Evolutionary conservation across 2,329 filamentous ascomycete genomes (phyloP).

Genomic region (Macrophomina pseudophaseolina): DNA sequence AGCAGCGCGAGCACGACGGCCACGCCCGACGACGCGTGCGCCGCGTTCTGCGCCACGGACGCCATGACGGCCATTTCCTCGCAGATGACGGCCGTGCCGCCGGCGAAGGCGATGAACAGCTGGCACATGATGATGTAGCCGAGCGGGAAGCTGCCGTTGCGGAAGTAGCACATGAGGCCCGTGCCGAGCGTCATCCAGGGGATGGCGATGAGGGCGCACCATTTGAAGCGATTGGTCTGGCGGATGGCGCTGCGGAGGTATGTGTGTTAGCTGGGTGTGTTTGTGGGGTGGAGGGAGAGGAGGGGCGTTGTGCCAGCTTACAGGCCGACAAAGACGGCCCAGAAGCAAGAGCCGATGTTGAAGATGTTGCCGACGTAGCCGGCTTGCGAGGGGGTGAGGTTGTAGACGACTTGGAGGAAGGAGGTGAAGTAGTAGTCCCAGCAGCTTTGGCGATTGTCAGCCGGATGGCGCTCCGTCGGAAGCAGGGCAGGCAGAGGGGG

Average conservation of each 20-base stretch:
- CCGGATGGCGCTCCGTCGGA: no score
- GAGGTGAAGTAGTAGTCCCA: conserved; percentile 45
- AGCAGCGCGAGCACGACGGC: conserved; percentile 67
- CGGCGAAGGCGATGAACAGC: conserved; percentile 39
- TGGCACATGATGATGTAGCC: conserved; percentile 43
- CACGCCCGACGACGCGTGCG: conserved; percentile 49
- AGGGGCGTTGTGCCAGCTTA: not conserved
- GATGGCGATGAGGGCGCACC: conserved; percentile 28
- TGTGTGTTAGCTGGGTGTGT: not conserved
- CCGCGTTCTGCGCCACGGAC: conserved; percentile 43
- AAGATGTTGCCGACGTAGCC: conserved; percentile 38
- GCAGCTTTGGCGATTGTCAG: conserved; percentile 31
- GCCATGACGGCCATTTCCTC: conserved; percentile 28
- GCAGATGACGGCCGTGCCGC: conserved; percentile 35
- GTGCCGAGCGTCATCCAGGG: conserved; percentile 39
- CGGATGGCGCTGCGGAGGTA: conserved; percentile 11
- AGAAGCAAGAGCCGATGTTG: conserved; percentile 36
- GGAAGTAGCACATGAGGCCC: conserved; percentile 40
- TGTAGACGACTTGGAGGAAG: conserved; percentile 40
- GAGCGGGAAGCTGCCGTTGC: conserved; percentile 33
- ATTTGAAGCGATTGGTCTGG: conserved; percentile 30
- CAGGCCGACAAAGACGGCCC: conserved; percentile 34
- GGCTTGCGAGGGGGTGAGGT: conserved; percentile 30
- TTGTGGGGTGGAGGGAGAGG: not conserved
- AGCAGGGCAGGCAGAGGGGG: not conserved